These are phyloP conservation scores for Podaxis sp. DNA, from an alignment of 768 basidiomycete species.

Conservation along the genomic window DNA sequence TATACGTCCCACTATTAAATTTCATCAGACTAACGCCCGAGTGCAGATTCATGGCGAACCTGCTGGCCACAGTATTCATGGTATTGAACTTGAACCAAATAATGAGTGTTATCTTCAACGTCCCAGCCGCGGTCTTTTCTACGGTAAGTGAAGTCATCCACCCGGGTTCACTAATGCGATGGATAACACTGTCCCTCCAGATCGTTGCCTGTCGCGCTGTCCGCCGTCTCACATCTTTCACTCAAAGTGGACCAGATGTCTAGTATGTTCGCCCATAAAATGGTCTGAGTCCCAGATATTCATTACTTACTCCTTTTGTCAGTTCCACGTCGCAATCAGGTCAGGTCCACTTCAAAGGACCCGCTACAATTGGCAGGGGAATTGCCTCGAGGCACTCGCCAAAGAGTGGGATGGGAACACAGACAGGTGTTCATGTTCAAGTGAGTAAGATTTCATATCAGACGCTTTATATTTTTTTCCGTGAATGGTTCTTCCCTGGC, in stretches of 20 bases:
- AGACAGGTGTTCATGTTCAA: conserved; percentile 46
- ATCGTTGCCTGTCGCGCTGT: conserved; percentile 63
- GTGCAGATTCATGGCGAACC: conserved; percentile 43
- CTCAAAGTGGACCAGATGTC: conserved; percentile 39
- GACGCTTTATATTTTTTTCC: neutral
- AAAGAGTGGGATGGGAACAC: conserved; percentile 2
- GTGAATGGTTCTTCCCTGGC: conserved; percentile 5
- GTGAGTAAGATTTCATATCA: conserved; percentile 23
- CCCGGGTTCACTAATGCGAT: neutral
- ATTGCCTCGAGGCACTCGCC: conserved; percentile 19
- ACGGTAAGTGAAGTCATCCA: conserved; percentile 36
- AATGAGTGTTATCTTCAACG: conserved; percentile 67
- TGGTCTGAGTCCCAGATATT: neutral
- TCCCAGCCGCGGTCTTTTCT: conserved; percentile 57
- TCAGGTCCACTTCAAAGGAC: neutral
- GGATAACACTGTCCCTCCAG: conserved; percentile 26
- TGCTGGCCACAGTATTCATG: conserved; percentile 63
- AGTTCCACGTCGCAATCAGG: conserved; percentile 6
- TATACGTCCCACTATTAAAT: neutral
- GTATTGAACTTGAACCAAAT: conserved; percentile 61
- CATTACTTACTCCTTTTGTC: too few relatives aligned
- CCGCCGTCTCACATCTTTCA: conserved; percentile 56
- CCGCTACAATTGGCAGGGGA: conserved; percentile 7
- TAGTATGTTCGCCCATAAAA: conserved; percentile 35
- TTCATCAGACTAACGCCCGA: neutral